A percentile compares a stretch with the other conserved stretches of the same genome.
These are phyloP conservation scores for Carallia brachiata DNA, from an alignment of 345 rosid species.

Conservation along the genomic window DNA sequence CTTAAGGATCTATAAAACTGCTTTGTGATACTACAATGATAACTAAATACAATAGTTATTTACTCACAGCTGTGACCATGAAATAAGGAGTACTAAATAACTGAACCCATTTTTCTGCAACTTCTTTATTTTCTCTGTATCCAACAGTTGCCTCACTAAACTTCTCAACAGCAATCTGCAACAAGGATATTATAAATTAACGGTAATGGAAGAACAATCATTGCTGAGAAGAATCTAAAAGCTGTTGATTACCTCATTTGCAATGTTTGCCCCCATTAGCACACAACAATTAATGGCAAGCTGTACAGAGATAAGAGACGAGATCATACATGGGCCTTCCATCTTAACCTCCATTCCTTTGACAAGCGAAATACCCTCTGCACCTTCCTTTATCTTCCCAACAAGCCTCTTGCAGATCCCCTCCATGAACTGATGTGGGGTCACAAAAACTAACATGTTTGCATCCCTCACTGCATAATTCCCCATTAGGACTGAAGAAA, in stretches of 20 bases:
- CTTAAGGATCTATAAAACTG: too few relatives aligned
- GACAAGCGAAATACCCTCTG: conserved; percentile 79
- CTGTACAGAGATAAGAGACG: conserved; percentile 64
- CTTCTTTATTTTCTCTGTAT: conserved; percentile 57
- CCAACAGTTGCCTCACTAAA: conserved; percentile 98
- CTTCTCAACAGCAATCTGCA: conserved; percentile 84
- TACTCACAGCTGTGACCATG: conserved; percentile 79
- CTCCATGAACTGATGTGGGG: conserved; percentile 92
- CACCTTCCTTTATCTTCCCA: conserved; percentile 60
- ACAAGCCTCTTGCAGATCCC: conserved; percentile 76
- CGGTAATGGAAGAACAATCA: not conserved
- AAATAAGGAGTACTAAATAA: conserved; percentile 82
- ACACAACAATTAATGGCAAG: conserved; percentile 82
- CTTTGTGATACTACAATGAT: too few relatives aligned
- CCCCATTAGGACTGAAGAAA: not conserved
- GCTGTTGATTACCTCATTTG: conserved; percentile 62
- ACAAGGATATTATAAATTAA: conserved; percentile 1
- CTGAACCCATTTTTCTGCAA: conserved; percentile 85
- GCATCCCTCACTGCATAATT: conserved; percentile 69
- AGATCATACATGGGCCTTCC: conserved; percentile 97
- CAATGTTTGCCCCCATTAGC: conserved; percentile 95
- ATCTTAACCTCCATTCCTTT: conserved; percentile 96
- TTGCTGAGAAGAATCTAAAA: conserved; percentile 1
- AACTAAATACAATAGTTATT: not conserved
- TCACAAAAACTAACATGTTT: conserved; percentile 86